These are phyloP conservation scores for Conringia planisiliqua DNA, from an alignment of 345 rosid genomes.

Conservation along the genomic window DNA sequence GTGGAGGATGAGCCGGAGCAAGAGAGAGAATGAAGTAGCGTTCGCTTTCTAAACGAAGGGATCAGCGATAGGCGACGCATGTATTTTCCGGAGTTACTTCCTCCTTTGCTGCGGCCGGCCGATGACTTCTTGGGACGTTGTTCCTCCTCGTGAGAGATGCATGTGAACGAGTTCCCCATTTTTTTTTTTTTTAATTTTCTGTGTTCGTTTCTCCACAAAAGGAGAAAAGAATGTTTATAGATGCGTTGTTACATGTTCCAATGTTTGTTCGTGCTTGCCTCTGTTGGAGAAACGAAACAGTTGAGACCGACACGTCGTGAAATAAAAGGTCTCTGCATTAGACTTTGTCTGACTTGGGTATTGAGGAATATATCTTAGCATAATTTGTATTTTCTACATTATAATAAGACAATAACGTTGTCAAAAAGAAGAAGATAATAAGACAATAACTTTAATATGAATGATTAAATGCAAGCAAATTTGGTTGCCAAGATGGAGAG, in stretches of 20 bases:
- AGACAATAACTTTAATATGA: not conserved
- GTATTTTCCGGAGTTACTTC: slow-evolving; percentile 17
- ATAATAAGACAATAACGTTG: not conserved
- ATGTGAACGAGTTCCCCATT: slow-evolving; percentile 38
- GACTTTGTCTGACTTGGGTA: slow-evolving; percentile 10
- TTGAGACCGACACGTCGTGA: slow-evolving; percentile 39
- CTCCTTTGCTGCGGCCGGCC: slow-evolving; percentile 6
- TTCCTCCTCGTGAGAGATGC: slow-evolving; percentile 36
- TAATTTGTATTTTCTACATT: not conserved
- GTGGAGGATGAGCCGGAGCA: slow-evolving; percentile 35
- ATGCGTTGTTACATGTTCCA: not conserved
- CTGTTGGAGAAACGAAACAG: slow-evolving; percentile 26
- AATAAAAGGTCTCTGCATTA: not conserved
- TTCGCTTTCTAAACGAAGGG: slow-evolving; percentile 29
- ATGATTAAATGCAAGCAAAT: not conserved
- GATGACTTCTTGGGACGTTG: slow-evolving; percentile 22
- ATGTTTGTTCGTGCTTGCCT: slow-evolving; percentile 33
- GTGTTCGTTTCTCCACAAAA: not conserved
- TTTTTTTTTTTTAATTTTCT: not conserved
- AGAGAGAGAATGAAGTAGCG: slow-evolving; percentile 26
- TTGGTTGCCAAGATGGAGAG: slow-evolving; percentile 12
- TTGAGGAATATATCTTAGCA: slow-evolving; percentile 6
- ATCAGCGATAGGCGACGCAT: slow-evolving; percentile 25
- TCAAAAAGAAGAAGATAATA: not conserved
- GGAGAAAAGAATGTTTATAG: slow-evolving; percentile 5